Evolutionary conservation across 208 protist genomes (phyloP), one percentile per base, ranked within the genome.

Genomic region (Trypanosoma conorhini): DNA sequence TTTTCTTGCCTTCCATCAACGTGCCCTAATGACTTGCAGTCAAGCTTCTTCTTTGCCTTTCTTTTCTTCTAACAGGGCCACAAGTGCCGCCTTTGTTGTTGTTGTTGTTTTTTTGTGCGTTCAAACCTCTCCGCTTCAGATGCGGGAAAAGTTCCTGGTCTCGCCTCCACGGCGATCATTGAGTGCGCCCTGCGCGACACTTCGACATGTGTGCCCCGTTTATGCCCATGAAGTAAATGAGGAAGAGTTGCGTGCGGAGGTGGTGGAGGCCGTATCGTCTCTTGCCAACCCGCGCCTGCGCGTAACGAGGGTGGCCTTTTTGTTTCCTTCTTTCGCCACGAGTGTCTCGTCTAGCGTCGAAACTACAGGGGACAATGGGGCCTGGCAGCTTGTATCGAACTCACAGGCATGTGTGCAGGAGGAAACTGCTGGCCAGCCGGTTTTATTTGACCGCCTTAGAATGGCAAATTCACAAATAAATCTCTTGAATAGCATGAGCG

Each of bases 391-490:
- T 56, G 12, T 62, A 52, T 54, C 33, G 4, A 62, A 70, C 28
- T 70, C 52, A 44, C 52, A 28, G 10, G 55, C 31, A 1, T 51
- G 56, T 28, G 55, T 28, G 26, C 31, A 10, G 24, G 3, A 22
- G 19, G 54, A 58, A 10, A 0, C 21, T 30, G 19, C 8, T 17
- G 44, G 33, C 46, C 30, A 52, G 19, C 66, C 38, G 9, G 33
- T 42, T 60, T 24, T 81, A 33, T 54, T 30, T 46, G 66, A 73
- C 21, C 71, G 82, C 24, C 77, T 88, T 56, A 70, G 75, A 19
- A 76, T 79, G 0, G 81, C 87, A 0, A 82, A 76, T n/a, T 75
- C 74, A 24, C 89, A 95, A 55, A 92, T 95, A 22, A 54, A 56
- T 35, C 74, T 95, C n/a, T 65, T 89, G 10, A 86, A 86, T 63